Base-by-base conservation (phyloP, 179 eudicot species). In the Beta macrorhiza region DNA sequence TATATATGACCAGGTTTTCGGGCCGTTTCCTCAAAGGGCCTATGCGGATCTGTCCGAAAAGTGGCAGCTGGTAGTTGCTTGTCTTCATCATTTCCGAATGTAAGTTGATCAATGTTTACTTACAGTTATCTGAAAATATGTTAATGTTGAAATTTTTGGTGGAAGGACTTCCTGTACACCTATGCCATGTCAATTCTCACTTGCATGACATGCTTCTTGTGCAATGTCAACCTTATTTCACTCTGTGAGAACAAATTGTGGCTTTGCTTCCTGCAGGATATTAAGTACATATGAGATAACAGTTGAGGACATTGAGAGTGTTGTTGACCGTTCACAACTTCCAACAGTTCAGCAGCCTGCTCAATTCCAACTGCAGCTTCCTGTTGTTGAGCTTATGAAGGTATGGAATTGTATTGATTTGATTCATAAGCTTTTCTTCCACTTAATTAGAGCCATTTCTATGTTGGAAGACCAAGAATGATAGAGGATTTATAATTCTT, bases 21-120 rank as follows among this genome's bases (percentile, higher is more conserved):
- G 95, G 64, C 98, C 98, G 58, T 97, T 94, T 78, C 93, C 97
- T 17, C 99, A 97, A 81, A 91, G 99, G 87, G 99, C 99, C 71
- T 97, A 97, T 87, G 91, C 94, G 45, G 97, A 97, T 85, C 89
- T 91, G 51, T 87, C 86, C 82, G 99, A 97, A 87, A 97, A 97
- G 85, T 97, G 99, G 99, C 97, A 92, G 82, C 85, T 97, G 84
- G 97, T 90, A 74, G 90, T 93, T 85, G 90, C 99, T 79, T 92
- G 97, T 85, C 99, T 97, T 78, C 89, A 90, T 62, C 99, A 97
- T 88, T 97, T 97, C 78, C 92, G 85, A 57, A 91, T 91, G 99
- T 94, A 82, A 91, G 99, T 83, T 25, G 12, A 8, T 20, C 49
- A 20, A 42, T 70, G 25, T 68, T 70, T 63, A 73, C 73, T 77